These are phyloP conservation scores for Leptographium radiaticola DNA, from an alignment of 2,329 filamentous ascomycete genomes.

Conservation along the genomic window DNA sequence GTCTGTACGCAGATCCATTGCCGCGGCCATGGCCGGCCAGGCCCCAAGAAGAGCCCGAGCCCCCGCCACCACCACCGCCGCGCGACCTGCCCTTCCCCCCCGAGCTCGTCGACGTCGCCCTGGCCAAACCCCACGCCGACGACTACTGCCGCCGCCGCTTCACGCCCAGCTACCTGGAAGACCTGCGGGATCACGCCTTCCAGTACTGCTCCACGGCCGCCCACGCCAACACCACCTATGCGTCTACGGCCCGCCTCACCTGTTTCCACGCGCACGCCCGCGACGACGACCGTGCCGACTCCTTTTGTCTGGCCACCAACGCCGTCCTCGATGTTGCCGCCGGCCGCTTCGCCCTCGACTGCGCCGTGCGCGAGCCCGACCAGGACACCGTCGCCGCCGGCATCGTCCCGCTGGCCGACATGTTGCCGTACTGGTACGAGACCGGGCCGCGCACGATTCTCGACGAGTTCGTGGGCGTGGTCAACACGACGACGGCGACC, in stretches of 20 bases:
- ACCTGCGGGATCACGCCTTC: conserved; percentile 7
- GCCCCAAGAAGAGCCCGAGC: not conserved
- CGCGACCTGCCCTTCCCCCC: not conserved
- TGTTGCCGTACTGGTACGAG: conserved; percentile 7
- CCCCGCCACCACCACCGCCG: not conserved
- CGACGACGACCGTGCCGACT: conserved; percentile 6
- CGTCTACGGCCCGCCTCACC: conserved; percentile 2
- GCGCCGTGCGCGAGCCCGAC: not conserved
- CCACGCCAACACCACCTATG: not conserved
- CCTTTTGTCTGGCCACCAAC: conserved; percentile 6
- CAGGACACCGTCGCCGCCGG: conserved; percentile 4
- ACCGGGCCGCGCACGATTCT: conserved; percentile 8
- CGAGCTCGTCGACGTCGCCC: not conserved
- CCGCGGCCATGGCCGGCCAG: not conserved
- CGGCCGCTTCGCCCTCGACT: conserved; percentile 5
- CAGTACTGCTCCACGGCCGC: conserved; percentile 7
- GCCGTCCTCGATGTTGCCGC: not conserved
- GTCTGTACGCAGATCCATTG: not conserved
- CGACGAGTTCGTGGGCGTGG: conserved; percentile 1
- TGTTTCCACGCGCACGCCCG: conserved; percentile 11
- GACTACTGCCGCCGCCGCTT: conserved; percentile 5
- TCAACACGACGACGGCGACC: not conserved
- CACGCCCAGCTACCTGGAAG: conserved; percentile 5
- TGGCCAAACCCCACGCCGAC: not conserved
- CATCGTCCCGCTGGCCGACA: conserved; percentile 1